Conservation (phyloP, 2,329 filamentous ascomycete genomes). For the Amphichorda felina region DNA sequence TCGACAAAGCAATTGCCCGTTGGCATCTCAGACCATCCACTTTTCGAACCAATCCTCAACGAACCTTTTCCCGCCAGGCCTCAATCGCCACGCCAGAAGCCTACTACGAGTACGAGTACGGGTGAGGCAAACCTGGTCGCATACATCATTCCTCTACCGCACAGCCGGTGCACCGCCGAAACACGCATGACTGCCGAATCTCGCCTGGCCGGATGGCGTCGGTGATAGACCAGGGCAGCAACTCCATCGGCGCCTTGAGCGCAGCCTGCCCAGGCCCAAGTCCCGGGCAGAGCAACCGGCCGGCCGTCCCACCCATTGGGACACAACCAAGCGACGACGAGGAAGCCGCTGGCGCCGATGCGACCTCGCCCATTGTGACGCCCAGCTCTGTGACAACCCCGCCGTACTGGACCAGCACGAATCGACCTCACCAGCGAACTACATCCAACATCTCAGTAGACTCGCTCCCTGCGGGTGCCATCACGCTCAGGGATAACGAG, state of each 20-base stretch:
- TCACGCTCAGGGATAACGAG: slow-evolving; percentile 52
- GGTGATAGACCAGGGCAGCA: slow-evolving; percentile 10
- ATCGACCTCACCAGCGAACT: slow-evolving; percentile 19
- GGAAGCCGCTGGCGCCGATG: no score
- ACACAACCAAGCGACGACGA: no score
- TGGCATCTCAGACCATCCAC: no score
- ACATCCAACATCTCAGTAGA: slow-evolving; percentile 33
- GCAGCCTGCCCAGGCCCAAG: background rate
- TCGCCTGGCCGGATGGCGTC: slow-evolving; percentile 21
- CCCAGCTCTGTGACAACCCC: slow-evolving; percentile 19
- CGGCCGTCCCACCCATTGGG: no score
- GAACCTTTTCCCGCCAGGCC: no score
- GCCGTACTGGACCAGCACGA: slow-evolving; percentile 29
- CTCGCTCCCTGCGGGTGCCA: slow-evolving; percentile 38
- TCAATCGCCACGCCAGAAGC: no score
- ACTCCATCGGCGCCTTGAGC: background rate
- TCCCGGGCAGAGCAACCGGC: no score
- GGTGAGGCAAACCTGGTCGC: no score
- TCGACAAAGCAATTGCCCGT: no score
- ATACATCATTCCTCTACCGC: no score
- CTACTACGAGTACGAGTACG: no score
- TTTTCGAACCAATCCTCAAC: no score
- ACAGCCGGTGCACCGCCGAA: background rate
- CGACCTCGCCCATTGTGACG: background rate
- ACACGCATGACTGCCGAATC: slow-evolving; percentile 6